A percentile compares a stretch with the other conserved stretches of the same genome.
Evolutionary conservation across 75 land plant genomes (phyloP).

Genomic region (Picea sitchensis): DNA sequence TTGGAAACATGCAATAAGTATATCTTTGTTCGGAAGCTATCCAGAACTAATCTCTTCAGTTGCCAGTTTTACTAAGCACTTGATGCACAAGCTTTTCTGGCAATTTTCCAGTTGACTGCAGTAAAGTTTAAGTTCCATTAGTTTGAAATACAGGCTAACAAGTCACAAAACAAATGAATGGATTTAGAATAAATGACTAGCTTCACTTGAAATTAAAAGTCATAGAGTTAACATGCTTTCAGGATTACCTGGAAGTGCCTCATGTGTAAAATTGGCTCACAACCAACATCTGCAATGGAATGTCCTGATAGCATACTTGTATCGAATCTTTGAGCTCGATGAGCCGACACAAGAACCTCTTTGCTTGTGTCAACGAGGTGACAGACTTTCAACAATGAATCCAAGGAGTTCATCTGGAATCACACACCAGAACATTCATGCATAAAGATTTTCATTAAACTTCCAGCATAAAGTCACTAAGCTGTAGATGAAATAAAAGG

Average conservation of each 20-base stretch:
- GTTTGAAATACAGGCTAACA: not conserved
- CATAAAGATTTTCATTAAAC: not conserved
- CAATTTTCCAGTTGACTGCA: constrained; percentile 48
- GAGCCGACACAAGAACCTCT: constrained; percentile 33
- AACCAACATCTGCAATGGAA: constrained; percentile 86
- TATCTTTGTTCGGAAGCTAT: no score
- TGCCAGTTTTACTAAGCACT: constrained; percentile 17
- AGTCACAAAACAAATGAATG: not conserved
- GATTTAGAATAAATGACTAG: not conserved
- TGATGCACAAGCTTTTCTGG: constrained; percentile 53
- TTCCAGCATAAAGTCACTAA: not conserved
- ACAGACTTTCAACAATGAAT: constrained; percentile 66
- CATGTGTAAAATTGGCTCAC: constrained; percentile 97
- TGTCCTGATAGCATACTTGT: constrained; percentile 52
- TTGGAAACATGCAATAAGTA: no score
- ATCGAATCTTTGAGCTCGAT: constrained; percentile 53
- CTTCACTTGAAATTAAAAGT: not conserved
- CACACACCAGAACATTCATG: not conserved
- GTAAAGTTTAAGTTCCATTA: not conserved
- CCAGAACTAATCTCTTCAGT: constrained; percentile 7
- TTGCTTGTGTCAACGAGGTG: constrained; percentile 50
- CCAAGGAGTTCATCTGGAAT: constrained; percentile 89
- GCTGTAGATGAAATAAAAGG: not conserved
- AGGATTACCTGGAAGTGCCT: constrained; percentile 88
- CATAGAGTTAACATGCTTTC: not conserved